Percentiles rank a stretch among this genome's conserved stretches.
phyloP scores from a whole-genome alignment of 176 grass and related monocot species.

The Oryza glaberrima region DNA sequence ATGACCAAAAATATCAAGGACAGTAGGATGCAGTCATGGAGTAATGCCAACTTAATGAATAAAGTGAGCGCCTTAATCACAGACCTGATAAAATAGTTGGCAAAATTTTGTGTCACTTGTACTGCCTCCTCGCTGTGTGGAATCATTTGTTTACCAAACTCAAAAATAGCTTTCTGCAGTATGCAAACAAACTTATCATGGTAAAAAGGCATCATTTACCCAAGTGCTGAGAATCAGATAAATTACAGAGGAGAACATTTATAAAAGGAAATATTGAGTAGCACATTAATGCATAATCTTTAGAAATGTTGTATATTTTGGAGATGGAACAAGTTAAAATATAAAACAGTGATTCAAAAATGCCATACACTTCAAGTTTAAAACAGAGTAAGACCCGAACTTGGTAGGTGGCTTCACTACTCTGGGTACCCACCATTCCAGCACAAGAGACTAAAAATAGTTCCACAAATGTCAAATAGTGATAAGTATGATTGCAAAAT shows the following conservation, averaged over 20 bases:
- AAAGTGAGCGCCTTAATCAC: slow-evolving; percentile 2
- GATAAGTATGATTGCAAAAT: background rate
- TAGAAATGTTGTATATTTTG: background rate
- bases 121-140: slow-evolving; percentile 86
- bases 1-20: background rate
- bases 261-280: background rate
- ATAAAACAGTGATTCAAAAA: background rate
- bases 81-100: slow-evolving; percentile 94
- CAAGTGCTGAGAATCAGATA: background rate
- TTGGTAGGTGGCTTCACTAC: background rate
- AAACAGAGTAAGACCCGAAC: background rate
- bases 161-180: slow-evolving; percentile 91
- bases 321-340: background rate
- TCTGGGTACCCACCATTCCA: background rate
- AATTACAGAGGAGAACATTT: background rate
- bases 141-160: slow-evolving; percentile 75
- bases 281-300: background rate
- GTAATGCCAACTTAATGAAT: background rate
- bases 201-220: background rate
- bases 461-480: slow-evolving; percentile 2
- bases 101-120: slow-evolving; percentile 72
- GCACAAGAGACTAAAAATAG: background rate
- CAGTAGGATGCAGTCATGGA: background rate
- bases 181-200: slow-evolving; percentile 23
- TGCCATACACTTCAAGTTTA: background rate